Conservation (phyloP, 2,329 filamentous ascomycete genomes). For the Nectriaceae sp. region DNA sequence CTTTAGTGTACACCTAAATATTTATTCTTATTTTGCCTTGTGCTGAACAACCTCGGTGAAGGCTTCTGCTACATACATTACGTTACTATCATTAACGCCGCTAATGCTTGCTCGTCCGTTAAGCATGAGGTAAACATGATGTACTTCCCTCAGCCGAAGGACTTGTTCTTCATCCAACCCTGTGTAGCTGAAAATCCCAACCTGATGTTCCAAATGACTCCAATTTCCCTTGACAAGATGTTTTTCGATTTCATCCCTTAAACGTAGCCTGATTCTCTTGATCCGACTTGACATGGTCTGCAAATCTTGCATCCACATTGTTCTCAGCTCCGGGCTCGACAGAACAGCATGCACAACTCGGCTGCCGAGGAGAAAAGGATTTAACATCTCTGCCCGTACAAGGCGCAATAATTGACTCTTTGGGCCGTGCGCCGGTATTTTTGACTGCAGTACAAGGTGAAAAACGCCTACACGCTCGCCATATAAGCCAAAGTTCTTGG, state of each 20-base stretch:
- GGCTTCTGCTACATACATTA: slow-evolving; percentile 13
- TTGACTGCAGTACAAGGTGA: slow-evolving; percentile 12
- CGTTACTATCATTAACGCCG: slow-evolving; percentile 12
- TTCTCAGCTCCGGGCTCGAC: slow-evolving; percentile 1
- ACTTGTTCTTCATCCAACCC: slow-evolving; percentile 36
- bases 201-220: slow-evolving; percentile 34
- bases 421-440: neutral
- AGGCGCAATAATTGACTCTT: slow-evolving; percentile 14
- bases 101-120: slow-evolving; percentile 10
- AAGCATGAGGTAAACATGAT: slow-evolving; percentile 7
- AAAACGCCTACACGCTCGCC: slow-evolving; percentile 35
- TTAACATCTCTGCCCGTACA: slow-evolving; percentile 14
- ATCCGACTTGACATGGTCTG: slow-evolving; percentile 36
- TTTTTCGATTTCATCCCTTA: slow-evolving; percentile 19
- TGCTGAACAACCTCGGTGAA: slow-evolving; percentile 6
- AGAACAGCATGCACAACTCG: slow-evolving; percentile 9
- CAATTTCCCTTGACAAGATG: slow-evolving; percentile 30
- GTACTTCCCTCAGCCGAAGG: neutral
- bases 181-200: slow-evolving; percentile 44
- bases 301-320: slow-evolving; percentile 29
- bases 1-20: too few relatives aligned
- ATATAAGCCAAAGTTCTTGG: slow-evolving; percentile 42
- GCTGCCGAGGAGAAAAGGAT: slow-evolving; percentile 5
- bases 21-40: neutral
- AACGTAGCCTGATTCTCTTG: slow-evolving; percentile 24